phyloP scores from a whole-genome alignment of 1,284 basidiomycete species.

The Cutaneotrichosporon sp. region DNA sequence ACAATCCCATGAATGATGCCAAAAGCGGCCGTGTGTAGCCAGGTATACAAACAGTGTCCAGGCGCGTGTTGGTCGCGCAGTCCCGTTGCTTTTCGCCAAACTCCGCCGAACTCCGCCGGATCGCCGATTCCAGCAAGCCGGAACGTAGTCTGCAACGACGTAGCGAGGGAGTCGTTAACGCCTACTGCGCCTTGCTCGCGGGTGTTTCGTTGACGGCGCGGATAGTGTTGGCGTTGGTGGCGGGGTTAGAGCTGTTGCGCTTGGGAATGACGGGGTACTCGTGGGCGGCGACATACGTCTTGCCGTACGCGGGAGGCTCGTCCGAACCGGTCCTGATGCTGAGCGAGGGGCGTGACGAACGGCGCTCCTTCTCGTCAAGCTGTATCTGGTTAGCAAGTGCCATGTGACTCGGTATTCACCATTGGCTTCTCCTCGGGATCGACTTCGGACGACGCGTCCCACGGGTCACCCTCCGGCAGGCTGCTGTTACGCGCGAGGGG shows the following conservation, averaged over 20 bases:
- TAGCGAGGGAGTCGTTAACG: background rate
- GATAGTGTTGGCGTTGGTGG: no score
- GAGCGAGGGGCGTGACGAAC: background rate
- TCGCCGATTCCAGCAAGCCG: no score
- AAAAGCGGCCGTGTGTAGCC: background rate
- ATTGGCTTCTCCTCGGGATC: background rate
- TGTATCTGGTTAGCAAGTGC: no score
- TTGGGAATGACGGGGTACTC: background rate
- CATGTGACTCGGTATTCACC: constrained; percentile 1
- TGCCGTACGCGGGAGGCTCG: background rate
- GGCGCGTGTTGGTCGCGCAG: no score
- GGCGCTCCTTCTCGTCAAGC: background rate
- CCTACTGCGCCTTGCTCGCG: background rate
- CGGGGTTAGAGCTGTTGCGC: background rate
- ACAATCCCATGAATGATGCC: background rate
- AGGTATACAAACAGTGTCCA: background rate
- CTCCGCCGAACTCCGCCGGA: no score
- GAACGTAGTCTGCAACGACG: no score
- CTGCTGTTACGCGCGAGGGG: background rate
- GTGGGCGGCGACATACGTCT: background rate
- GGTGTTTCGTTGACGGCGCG: background rate
- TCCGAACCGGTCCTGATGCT: background rate
- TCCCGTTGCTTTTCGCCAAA: no score
- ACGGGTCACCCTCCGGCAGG: background rate
- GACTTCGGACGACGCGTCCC: background rate